These are phyloP conservation scores for Fusarium veterinarium DNA, from an alignment of 2,329 filamentous ascomycete species.

Conservation along the genomic window DNA sequence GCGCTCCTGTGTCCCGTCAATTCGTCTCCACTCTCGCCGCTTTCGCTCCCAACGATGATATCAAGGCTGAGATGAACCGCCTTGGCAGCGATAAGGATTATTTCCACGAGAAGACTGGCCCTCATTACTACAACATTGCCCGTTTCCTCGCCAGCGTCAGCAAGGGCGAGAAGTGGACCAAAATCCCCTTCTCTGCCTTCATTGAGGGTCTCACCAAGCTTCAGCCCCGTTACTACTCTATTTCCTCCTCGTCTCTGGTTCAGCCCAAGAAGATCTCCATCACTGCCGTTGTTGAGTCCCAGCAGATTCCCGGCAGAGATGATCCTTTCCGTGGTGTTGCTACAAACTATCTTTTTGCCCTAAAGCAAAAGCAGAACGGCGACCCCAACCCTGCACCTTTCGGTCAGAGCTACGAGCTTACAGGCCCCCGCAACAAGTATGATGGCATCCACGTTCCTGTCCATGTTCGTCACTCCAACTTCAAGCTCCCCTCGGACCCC, in stretches of 20 bases:
- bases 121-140: constrained; percentile 88
- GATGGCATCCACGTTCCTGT: constrained; percentile 95
- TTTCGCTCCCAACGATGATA: constrained; percentile 86
- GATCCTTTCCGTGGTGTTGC: constrained; percentile 92
- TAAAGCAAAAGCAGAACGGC: constrained; percentile 97
- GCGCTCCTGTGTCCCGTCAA: constrained; percentile 94
- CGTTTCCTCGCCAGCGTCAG: constrained; percentile 81
- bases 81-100: constrained; percentile 95
- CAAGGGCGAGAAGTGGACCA: constrained; percentile 80
- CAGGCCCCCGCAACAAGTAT: constrained; percentile 94
- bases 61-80: constrained; percentile 88
- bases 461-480: constrained; percentile 97
- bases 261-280: constrained; percentile 96
- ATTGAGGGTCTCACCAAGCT: constrained; percentile 95
- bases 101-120: constrained; percentile 86
- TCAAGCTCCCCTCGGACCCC: constrained; percentile 97
- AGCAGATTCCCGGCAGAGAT: constrained; percentile 79
- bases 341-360: constrained; percentile 93
- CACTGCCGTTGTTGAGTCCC: constrained; percentile 92
- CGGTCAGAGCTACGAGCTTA: constrained; percentile 86
- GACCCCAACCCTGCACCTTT: constrained; percentile 85
- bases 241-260: constrained; percentile 94
- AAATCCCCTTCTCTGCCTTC: constrained; percentile 91
- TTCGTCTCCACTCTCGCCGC: constrained; percentile 88
- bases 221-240: constrained; percentile 98